Conservation (phyloP, 1,139 yeast genomes). For the Hansenula anomala region DNA sequence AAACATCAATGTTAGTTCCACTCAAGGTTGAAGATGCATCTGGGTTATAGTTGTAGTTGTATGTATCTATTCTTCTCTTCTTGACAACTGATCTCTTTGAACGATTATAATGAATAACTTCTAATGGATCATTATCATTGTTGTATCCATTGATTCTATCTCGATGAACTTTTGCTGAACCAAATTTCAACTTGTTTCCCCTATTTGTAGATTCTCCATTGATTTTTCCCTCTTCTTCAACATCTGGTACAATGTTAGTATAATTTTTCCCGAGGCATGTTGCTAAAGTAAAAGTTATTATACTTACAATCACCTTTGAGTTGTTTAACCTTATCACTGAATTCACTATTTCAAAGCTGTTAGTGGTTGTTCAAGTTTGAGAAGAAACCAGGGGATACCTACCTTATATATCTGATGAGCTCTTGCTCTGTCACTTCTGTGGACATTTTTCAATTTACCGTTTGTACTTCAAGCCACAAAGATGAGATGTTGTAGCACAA, state of each 20-base stretch:
- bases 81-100: constrained; percentile 21
- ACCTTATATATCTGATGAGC: constrained; percentile 1
- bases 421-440: not conserved
- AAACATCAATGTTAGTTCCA: constrained; percentile 10
- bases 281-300: no score
- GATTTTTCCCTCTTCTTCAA: constrained; percentile 10
- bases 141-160: constrained; percentile 25
- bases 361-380: not conserved
- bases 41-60: constrained; percentile 14
- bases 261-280: not conserved
- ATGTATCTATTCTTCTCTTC: constrained; percentile 18
- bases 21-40: constrained; percentile 11
- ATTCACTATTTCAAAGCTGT: constrained; percentile 6
- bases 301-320: not conserved
- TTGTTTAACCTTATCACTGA: constrained; percentile 13
- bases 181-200: constrained; percentile 54
- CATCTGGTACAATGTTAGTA: not conserved
- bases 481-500: no score
- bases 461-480: no score
- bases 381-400: no score
- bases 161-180: constrained; percentile 35
- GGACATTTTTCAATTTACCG: not conserved
- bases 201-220: constrained; percentile 42
- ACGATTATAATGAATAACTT: constrained; percentile 29
- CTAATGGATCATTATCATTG: constrained; percentile 32